phyloP scores from a whole-genome alignment of 441 rosid species.

The Oxalis stricta region DNA sequence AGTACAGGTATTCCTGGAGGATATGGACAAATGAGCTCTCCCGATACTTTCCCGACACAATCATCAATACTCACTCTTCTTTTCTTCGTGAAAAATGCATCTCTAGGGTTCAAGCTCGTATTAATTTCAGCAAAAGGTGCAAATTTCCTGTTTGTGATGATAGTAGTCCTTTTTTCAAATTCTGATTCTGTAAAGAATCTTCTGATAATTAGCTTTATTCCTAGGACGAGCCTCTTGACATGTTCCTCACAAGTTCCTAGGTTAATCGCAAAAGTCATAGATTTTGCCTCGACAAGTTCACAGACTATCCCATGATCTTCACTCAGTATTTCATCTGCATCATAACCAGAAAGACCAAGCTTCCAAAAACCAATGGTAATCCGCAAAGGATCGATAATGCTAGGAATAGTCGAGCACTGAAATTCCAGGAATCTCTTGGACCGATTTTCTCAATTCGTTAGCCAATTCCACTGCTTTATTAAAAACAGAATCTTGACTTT shows the following conservation, averaged over 20 bases:
- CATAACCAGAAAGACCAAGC: conserved; percentile 41
- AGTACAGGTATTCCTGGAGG: conserved; percentile 50
- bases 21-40: conserved; percentile 49
- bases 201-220: conserved; percentile 22
- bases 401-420: conserved; percentile 18
- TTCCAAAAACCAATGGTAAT: conserved; percentile 39
- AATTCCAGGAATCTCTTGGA: conserved; percentile 23
- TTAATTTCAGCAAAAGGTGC: conserved; percentile 21
- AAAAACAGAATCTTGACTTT: conserved; percentile 26
- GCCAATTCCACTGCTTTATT: conserved; percentile 26
- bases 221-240: conserved; percentile 24
- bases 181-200: conserved; percentile 2
- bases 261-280: conserved; percentile 31
- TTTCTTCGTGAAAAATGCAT: conserved; percentile 37
- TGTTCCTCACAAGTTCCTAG: conserved; percentile 36
- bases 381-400: conserved; percentile 36
- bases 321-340: conserved; percentile 34
- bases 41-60: conserved; percentile 30
- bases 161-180: neutral
- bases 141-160: conserved; percentile 6
- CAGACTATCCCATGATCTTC: conserved; percentile 24
- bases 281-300: conserved; percentile 33
- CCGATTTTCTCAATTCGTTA: conserved; percentile 13
- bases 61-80: conserved; percentile 22
- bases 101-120: conserved; percentile 35